Conservation (phyloP, 1,139 yeast genomes). For the Diutina pseudorugosa region DNA sequence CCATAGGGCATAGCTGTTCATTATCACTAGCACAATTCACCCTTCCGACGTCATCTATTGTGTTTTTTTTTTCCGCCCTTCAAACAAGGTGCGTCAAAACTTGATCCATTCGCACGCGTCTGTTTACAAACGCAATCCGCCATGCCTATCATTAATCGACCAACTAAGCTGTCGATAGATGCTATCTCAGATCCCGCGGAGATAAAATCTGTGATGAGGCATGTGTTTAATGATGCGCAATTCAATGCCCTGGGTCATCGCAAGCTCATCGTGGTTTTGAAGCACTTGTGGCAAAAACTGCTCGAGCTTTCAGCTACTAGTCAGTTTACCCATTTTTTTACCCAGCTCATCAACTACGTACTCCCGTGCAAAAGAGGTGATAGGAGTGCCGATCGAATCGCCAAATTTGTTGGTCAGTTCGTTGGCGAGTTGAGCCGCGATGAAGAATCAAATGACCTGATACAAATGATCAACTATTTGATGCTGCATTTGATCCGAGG, state of each 20-base stretch:
- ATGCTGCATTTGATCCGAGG: constrained; percentile 63
- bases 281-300: constrained; percentile 47
- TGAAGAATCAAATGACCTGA: constrained; percentile 6
- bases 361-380: constrained; percentile 63
- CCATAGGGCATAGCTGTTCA: too few species aligned
- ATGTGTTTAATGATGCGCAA: constrained; percentile 78
- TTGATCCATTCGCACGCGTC: not conserved
- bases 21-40: too few species aligned
- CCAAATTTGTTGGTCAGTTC: constrained; percentile 61
- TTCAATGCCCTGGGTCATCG: constrained; percentile 61
- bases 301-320: constrained; percentile 38
- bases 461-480: constrained; percentile 44
- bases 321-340: constrained; percentile 47
- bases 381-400: constrained; percentile 62
- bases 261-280: constrained; percentile 54
- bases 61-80: not conserved
- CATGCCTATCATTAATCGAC: not conserved
- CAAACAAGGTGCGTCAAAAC: not conserved
- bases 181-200: constrained; percentile 15
- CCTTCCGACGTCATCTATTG: not conserved
- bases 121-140: not conserved
- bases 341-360: constrained; percentile 49
- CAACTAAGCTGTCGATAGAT: constrained; percentile 7
- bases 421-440: constrained; percentile 33
- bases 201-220: constrained; percentile 36